Base-by-base conservation (phyloP, 176 grass and related monocot genomes). In the Calamus simplicifolius region DNA sequence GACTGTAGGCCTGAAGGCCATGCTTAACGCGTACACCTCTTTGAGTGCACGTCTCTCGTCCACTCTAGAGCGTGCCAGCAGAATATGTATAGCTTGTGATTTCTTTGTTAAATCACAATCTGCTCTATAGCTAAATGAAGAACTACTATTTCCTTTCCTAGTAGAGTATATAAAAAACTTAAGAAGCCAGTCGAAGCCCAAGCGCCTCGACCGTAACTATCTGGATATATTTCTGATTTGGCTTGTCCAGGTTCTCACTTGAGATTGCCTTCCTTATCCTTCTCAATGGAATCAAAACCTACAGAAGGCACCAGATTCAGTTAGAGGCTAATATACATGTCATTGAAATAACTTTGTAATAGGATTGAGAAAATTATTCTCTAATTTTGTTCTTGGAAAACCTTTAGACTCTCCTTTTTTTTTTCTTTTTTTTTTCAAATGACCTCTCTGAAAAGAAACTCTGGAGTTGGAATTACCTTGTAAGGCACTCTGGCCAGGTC, bases 151-250 rank as follows among this genome's bases (percentile, higher is more conserved):
- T 23, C 21, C 21, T 23, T 23, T 23, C 21, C 21, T 23, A 23
- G 1, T 23, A 23, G 21, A 23, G 21, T 23, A 23, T 72, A 85
- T 96, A 59, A 96, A 96, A 66, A 96, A 91, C 67, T 91, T 87
- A 25, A 96, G n/a, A n/a, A 96, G 4, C 65, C 81, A 23, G n/a
- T n/a, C n/a, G n/a, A n/a, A n/a, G n/a, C n/a, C n/a, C n/a, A n/a
- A n/a, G n/a, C n/a, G n/a, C n/a, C n/a, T 96, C 92, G 58, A 64
- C 28, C 10, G 92, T 96, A 48, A 88, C 72, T 69, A 96, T 56
- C 63, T 88, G 80, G 16, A 88, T 69, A 48, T 96, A 90, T 73
- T 96, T 96, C 49, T 96, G 77, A 26, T 90, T 72, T 25, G 92
- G 83, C 50, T 90, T 87, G 56, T 75, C 75, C 31, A 75, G 18